Conservation (phyloP, 768 basidiomycete species). For the Lentinula raphanica region DNA sequence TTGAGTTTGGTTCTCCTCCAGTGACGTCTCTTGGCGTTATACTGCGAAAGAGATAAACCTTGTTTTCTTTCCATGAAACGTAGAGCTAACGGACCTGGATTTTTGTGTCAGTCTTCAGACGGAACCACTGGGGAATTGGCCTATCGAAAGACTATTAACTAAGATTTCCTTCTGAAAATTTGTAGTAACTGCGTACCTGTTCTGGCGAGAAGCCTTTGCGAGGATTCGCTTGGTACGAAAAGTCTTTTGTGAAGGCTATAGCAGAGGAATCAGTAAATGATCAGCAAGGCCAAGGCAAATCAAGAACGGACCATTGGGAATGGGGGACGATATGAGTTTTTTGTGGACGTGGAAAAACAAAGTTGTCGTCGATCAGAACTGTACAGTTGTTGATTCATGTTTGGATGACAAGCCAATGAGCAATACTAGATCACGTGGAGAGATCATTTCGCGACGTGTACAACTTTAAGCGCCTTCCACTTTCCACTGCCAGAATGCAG, state of each 20-base stretch:
- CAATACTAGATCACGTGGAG: not conserved
- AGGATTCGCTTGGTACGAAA: constrained; percentile 97
- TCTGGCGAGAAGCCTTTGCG: constrained; percentile 93
- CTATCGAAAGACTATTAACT: constrained; percentile 30
- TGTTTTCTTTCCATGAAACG: not conserved
- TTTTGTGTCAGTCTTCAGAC: constrained; percentile 92
- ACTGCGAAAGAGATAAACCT: constrained; percentile 35
- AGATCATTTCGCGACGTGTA: not conserved
- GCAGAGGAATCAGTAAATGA: not conserved
- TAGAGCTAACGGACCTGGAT: constrained; percentile 59
- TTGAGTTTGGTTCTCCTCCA: constrained; percentile 99
- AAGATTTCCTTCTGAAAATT: not conserved
- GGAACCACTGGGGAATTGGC: constrained; percentile 99
- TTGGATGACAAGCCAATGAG: not conserved
- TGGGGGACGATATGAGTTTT: constrained; percentile 26
- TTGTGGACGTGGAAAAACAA: constrained; percentile 24
- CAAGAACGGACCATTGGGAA: constrained; percentile 35
- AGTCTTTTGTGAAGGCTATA: constrained; percentile 98
- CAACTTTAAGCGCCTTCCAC: not conserved
- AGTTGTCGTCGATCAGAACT: constrained; percentile 26
- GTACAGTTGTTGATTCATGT: constrained; percentile 34
- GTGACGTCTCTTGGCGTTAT: constrained; percentile 95
- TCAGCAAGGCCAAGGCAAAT: constrained; percentile 2
- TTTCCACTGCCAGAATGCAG: constrained; percentile 37
- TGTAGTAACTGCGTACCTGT: constrained; percentile 56